phyloP scores from a whole-genome alignment of 192 early-diverging fungal species.

The Coemansia sp. region DNA sequence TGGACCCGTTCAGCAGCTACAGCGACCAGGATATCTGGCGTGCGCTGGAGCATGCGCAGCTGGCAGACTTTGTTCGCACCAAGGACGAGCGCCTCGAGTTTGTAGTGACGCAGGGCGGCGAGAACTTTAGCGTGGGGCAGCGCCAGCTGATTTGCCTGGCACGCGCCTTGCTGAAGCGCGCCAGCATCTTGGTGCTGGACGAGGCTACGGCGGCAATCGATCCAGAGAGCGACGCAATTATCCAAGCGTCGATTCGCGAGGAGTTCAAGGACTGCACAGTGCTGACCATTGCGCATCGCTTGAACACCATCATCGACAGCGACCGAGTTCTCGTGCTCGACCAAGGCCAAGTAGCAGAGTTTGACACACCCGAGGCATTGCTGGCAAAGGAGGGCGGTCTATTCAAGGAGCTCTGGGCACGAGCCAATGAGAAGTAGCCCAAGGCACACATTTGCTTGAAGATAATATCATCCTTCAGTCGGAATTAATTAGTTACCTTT shows the following conservation, averaged over 20 bases:
- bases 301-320: conserved; percentile 79
- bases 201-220: conserved; percentile 83
- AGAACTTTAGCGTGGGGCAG: conserved; percentile 84
- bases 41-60: conserved; percentile 66
- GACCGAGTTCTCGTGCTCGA: conserved; percentile 80
- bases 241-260: conserved; percentile 75
- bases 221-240: conserved; percentile 62
- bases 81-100: conserved; percentile 69
- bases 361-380: conserved; percentile 66
- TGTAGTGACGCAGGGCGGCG: conserved; percentile 58
- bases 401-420: conserved; percentile 7
- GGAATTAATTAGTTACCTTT: no score
- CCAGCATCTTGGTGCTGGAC: conserved; percentile 75
- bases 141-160: conserved; percentile 75
- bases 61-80: conserved; percentile 65
- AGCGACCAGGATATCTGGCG: conserved; percentile 69
- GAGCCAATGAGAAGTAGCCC: not conserved
- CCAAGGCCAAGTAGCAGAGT: conserved; percentile 70
- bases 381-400: conserved; percentile 35
- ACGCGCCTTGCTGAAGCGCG: conserved; percentile 75
- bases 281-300: conserved; percentile 80
- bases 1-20: conserved; percentile 52
- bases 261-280: conserved; percentile 77
- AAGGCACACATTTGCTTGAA: no score
- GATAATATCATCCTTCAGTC: no score